A percentile compares a stretch with the other conserved stretches of the same genome.
Evolutionary conservation across 2,329 filamentous ascomycete genomes (phyloP).

Genomic region (Microdochium trichocladiopsis): DNA sequence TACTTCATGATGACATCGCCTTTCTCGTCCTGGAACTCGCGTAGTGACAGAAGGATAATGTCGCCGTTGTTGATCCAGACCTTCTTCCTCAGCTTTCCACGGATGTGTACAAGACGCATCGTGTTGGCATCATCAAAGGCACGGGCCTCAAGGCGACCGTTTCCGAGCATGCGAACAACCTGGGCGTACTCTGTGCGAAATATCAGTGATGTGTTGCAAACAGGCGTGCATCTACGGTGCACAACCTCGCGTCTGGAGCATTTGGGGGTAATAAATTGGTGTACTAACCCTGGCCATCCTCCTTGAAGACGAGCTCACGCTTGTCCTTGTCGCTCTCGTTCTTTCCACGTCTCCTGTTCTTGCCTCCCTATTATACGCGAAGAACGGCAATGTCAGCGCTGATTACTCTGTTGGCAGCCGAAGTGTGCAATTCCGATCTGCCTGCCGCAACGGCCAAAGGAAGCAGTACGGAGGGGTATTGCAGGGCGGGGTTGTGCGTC

Average conservation of each 20-base stretch:
- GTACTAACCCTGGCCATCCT: slow-evolving; percentile 76
- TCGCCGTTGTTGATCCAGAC: slow-evolving; percentile 99
- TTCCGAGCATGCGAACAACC: slow-evolving; percentile 92
- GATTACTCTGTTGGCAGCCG: background rate
- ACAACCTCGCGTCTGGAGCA: background rate
- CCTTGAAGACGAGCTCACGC: slow-evolving; percentile 97
- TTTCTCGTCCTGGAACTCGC: slow-evolving; percentile 92
- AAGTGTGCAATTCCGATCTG: too few relatives aligned
- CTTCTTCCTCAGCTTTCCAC: slow-evolving; percentile 98
- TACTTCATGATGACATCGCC: slow-evolving; percentile 94
- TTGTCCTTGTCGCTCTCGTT: slow-evolving; percentile 99
- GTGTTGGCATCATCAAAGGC: slow-evolving; percentile 88
- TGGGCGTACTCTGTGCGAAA: slow-evolving; percentile 47
- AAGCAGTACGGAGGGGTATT: background rate
- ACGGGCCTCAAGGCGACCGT: slow-evolving; percentile 84
- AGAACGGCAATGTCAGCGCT: slow-evolving; percentile 9
- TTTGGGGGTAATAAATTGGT: background rate
- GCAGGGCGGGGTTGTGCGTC: background rate
- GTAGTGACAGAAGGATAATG: slow-evolving; percentile 81
- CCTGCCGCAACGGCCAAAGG: background rate
- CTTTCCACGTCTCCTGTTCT: slow-evolving; percentile 97
- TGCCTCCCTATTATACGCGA: slow-evolving; percentile 67
- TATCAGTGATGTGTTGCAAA: slow-evolving; percentile 1
- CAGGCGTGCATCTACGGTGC: slow-evolving; percentile 1
- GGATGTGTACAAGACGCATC: slow-evolving; percentile 65